Evolutionary conservation across 1,284 basidiomycete species (phyloP), one percentile per base, ranked within the genome.

Genomic region (Clitocybe nebularis): DNA sequence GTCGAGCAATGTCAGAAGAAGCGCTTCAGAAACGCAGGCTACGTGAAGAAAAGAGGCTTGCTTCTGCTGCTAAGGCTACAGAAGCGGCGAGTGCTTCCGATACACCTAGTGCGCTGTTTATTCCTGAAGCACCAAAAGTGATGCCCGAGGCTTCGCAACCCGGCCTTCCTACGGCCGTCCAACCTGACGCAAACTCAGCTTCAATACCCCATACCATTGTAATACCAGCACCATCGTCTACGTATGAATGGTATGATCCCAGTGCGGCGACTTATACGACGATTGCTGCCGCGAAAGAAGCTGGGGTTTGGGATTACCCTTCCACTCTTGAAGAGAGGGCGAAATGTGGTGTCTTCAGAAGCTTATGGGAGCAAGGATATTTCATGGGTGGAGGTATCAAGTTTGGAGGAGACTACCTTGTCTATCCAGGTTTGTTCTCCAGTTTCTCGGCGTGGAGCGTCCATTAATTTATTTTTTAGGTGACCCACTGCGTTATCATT

Each of bases 401-500:
- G 55, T 99, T 99, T 57, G 96, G 96, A 5, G 94, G 93, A 1
- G 91, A 97, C 56, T 97, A 93, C 63, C 69, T 98, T 29, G 87
- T 97, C 1, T 99, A 99, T 66, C 96, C 96, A 39, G 93, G 91
- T 91, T 54, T 39, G 80, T 66, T 37, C 13, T 46, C 25, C 17
- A 28, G 43, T 28, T 38, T 37, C 36, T 23, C 33, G 8, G 41
- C 19, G 10, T n/a, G 10, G n/a, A n/a, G 17, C 23, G 19, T 30
- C 29, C 37, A 21, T 34, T 38, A 41, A 45, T 34, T 26, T 36
- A 11, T 16, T 36, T 35, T 32, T 8, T 43, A 93, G 94, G 94
- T 40, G 96, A 99, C 59, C 93, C 94, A 3, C 66, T 99, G 22
- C 77, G 96, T 11, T 99, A 96, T 61, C 96, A 99, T 57, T 95